phyloP scores from a whole-genome alignment of 306 rosid genomes.

The Coriaria nepalensis region DNA sequence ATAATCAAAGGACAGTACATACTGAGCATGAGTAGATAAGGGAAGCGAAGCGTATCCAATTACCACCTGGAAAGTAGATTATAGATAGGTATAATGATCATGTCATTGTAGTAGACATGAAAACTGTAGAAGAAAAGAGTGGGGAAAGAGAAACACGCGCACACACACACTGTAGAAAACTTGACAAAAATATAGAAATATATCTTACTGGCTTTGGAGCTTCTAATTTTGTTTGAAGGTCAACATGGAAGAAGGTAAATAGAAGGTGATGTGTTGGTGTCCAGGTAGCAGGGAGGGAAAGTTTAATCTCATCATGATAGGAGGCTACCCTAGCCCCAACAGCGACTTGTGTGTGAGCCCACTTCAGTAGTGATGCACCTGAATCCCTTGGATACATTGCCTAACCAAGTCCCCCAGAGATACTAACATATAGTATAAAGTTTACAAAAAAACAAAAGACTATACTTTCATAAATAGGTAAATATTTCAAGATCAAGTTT shows the following conservation, averaged over 20 bases:
- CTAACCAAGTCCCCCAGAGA: conserved; percentile 32
- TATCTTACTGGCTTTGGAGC: conserved; percentile 83
- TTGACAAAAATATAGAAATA: conserved; percentile 9
- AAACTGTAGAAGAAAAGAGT: conserved; percentile 7
- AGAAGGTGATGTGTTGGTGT: conserved; percentile 82
- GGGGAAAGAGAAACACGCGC: not conserved
- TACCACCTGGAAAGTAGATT: conserved; percentile 50
- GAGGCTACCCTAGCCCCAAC: conserved; percentile 61
- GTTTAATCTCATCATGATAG: conserved; percentile 91
- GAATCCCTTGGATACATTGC: conserved; percentile 81
- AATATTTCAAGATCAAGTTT: conserved; percentile 3
- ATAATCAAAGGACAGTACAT: conserved; percentile 31
- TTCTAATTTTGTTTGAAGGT: conserved; percentile 86
- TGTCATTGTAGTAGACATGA: conserved; percentile 12
- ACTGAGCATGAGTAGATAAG: conserved; percentile 90
- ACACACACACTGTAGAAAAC: conserved; percentile 1
- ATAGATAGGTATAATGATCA: conserved; percentile 12
- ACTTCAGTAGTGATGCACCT: conserved; percentile 55
- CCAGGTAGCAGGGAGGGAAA: conserved; percentile 94
- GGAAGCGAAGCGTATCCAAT: conserved; percentile 89
- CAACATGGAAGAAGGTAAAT: conserved; percentile 81
- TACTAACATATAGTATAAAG: conserved; percentile 8
- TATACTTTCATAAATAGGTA: conserved; percentile 7
- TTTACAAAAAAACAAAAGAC: conserved; percentile 2
- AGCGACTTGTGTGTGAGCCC: conserved; percentile 84